Evolutionary conservation across 2,329 filamentous ascomycete species (phyloP).

Genomic region (Septoria petroselini): DNA sequence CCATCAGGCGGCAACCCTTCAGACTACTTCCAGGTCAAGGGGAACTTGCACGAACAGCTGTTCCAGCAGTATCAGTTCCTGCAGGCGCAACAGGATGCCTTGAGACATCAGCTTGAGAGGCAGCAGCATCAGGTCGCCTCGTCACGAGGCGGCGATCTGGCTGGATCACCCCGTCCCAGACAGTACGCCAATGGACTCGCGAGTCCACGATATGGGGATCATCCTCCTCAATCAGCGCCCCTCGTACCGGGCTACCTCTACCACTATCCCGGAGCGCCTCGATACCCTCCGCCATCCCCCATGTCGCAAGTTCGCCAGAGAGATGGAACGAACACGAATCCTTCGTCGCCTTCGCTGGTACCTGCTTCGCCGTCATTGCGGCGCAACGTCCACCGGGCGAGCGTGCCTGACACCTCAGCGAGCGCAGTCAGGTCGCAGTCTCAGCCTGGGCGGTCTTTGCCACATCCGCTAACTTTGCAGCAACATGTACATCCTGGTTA

Average conservation of each 20-base stretch:
- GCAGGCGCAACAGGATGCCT: slow-evolving; percentile 38
- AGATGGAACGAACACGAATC: slow-evolving; percentile 48
- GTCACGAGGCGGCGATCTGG: slow-evolving; percentile 33
- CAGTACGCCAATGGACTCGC: slow-evolving; percentile 33
- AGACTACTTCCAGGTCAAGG: slow-evolving; percentile 45
- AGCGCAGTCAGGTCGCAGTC: slow-evolving; percentile 49
- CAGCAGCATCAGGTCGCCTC: slow-evolving; percentile 43
- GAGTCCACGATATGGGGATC: slow-evolving; percentile 33
- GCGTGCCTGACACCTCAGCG: slow-evolving; percentile 43
- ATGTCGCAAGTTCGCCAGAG: slow-evolving; percentile 40
- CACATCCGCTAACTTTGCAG: slow-evolving; percentile 41
- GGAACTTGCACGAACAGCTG: slow-evolving; percentile 50
- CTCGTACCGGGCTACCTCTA: slow-evolving; percentile 46
- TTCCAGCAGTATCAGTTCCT: slow-evolving; percentile 46
- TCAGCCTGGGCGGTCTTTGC: slow-evolving; percentile 47
- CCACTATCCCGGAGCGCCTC: slow-evolving; percentile 45
- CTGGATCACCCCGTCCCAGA: slow-evolving; percentile 41
- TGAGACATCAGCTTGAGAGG: slow-evolving; percentile 45
- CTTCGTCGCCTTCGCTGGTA: slow-evolving; percentile 49
- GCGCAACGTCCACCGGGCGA: slow-evolving; percentile 43
- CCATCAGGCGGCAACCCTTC: slow-evolving; percentile 41
- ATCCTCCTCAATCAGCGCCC: slow-evolving; percentile 37
- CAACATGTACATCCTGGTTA: slow-evolving; percentile 42
- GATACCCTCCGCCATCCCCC: slow-evolving; percentile 42
- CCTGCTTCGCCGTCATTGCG: slow-evolving; percentile 45